A percentile compares a stretch with the other conserved stretches of the same genome.
Evolutionary conservation across 441 rosid species (phyloP).

Genomic region (Populus hybrid): DNA sequence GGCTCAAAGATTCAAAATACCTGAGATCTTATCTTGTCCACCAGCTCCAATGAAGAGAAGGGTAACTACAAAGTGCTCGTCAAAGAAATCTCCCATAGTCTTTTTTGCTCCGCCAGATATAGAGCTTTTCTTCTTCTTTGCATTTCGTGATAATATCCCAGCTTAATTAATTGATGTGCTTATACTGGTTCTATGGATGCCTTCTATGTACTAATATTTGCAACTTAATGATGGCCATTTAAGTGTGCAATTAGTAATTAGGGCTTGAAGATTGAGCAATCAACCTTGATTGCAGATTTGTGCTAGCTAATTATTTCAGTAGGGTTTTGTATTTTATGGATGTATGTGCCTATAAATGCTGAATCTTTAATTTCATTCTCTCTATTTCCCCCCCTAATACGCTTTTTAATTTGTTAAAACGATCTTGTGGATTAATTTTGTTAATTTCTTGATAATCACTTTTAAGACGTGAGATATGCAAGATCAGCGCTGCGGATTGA

Average conservation of each 20-base stretch:
- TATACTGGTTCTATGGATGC: not conserved
- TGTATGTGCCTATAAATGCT: not conserved
- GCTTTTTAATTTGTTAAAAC: not conserved
- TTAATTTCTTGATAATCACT: not conserved
- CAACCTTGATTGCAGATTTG: not conserved
- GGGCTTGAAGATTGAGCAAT: not conserved
- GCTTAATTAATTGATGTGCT: not conserved
- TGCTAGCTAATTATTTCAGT: not conserved
- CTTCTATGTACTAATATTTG: not conserved
- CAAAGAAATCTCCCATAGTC: conserved; percentile 20
- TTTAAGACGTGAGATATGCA: not conserved
- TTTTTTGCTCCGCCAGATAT: conserved; percentile 42
- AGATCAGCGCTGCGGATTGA: not conserved
- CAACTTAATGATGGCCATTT: not conserved
- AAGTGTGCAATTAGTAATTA: not conserved
- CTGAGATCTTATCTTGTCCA: conserved; percentile 34
- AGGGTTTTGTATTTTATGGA: not conserved
- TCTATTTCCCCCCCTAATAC: no score
- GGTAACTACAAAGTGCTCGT: conserved; percentile 17
- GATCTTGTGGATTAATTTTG: no score
- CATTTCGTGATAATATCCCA: conserved; percentile 20
- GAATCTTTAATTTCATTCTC: not conserved
- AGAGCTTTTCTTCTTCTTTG: conserved; percentile 44
- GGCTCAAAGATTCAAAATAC: conserved; percentile 32
- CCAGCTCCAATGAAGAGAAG: conserved; percentile 55